Conservation (phyloP, 2,329 filamentous ascomycete genomes). For the Plectosphaerella sp. region DNA sequence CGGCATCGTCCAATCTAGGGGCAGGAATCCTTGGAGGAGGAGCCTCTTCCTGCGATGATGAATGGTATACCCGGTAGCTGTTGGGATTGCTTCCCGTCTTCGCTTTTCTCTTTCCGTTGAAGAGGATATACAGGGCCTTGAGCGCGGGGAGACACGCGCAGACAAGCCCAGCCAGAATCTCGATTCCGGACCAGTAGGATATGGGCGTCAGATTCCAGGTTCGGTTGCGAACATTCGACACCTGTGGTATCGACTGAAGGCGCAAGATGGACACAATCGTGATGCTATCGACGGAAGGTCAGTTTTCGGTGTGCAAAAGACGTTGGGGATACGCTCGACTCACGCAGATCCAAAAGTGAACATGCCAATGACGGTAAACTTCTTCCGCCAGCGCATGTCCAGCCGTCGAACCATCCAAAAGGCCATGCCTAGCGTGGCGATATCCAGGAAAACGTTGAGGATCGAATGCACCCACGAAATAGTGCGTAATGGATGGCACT, state of each 20-base stretch:
- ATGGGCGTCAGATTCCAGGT: conserved; percentile 42
- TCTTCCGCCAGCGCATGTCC: background rate
- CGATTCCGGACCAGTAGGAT: conserved; percentile 43
- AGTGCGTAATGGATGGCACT: background rate
- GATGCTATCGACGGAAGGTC: conserved; percentile 9
- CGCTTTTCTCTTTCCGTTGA: background rate
- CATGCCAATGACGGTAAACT: background rate
- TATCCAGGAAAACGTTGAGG: background rate
- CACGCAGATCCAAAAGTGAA: background rate
- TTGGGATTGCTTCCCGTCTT: background rate
- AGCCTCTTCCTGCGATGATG: background rate
- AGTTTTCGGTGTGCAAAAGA: background rate
- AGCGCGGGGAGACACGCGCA: conserved; percentile 50
- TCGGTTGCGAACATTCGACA: conserved; percentile 17
- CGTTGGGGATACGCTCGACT: background rate
- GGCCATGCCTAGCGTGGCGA: background rate
- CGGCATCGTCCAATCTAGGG: background rate
- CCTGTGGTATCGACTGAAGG: conserved; percentile 9
- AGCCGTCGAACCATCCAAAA: background rate
- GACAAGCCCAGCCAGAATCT: conserved; percentile 45
- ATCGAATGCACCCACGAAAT: background rate
- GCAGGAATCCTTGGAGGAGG: too few relatives aligned
- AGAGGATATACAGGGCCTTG: background rate
- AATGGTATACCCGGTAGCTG: background rate
- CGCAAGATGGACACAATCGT: conserved; percentile 17